Conservation (phyloP, 1,284 basidiomycete genomes). For the Ceratobasidium sp. region DNA sequence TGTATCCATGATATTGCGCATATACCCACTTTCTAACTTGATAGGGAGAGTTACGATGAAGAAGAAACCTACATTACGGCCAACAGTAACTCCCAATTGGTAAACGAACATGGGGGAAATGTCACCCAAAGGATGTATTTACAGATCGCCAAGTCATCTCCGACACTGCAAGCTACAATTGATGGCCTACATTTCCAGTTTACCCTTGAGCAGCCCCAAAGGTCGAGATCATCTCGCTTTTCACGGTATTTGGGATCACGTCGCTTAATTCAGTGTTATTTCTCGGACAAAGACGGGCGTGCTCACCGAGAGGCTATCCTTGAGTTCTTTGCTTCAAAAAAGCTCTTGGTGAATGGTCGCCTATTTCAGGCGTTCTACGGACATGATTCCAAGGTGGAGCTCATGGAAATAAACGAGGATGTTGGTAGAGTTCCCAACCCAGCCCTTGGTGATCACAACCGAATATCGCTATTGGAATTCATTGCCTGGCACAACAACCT, state of each 20-base stretch:
- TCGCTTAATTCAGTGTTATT: slow-evolving; percentile 38
- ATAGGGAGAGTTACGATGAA: background rate
- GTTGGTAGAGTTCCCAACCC: slow-evolving; percentile 12
- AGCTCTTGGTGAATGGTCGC: slow-evolving; percentile 34
- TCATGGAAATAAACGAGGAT: slow-evolving; percentile 45
- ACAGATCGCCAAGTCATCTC: background rate
- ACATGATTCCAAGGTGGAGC: slow-evolving; percentile 30
- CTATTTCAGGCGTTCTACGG: slow-evolving; percentile 43
- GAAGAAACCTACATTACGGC: background rate
- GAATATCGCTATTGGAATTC: slow-evolving; percentile 44
- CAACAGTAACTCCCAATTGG: background rate
- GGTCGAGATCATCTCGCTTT: slow-evolving; percentile 37
- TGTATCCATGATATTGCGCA: background rate
- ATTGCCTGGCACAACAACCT: slow-evolving; percentile 43
- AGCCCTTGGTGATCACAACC: slow-evolving; percentile 23
- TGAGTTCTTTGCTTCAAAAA: slow-evolving; percentile 21
- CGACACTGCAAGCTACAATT: background rate
- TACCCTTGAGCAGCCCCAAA: slow-evolving; percentile 12
- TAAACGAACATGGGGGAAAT: slow-evolving; percentile 15
- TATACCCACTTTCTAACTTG: background rate
- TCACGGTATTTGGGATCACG: slow-evolving; percentile 39
- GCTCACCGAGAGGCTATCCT: background rate
- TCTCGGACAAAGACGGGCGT: background rate
- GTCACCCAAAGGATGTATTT: slow-evolving; percentile 32
- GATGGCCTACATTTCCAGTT: slow-evolving; percentile 16